A percentile compares a stretch with the other conserved stretches of the same genome.
Conservation (phyloP, 345 rosid species). For the Garcia nutans region DNA sequence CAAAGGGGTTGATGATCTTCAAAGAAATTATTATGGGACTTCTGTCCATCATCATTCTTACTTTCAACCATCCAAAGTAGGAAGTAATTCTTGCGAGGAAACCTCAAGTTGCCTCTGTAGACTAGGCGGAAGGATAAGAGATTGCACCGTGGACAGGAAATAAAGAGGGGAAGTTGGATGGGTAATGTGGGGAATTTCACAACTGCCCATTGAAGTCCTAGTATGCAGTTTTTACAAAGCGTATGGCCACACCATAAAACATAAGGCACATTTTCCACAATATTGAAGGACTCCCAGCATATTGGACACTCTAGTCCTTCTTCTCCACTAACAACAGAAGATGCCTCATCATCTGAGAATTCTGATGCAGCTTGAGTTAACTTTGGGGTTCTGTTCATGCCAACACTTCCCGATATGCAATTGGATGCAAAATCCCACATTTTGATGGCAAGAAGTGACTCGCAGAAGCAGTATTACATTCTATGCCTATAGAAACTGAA, state of each 20-base stretch:
- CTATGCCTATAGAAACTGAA: neutral
- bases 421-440: constrained; percentile 34
- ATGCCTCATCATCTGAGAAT: constrained; percentile 75
- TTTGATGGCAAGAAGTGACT: constrained; percentile 4
- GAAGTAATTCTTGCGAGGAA: constrained; percentile 89
- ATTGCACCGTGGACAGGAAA: constrained; percentile 96
- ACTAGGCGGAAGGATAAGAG: constrained; percentile 78
- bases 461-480: constrained; percentile 12
- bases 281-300: constrained; percentile 90
- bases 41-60: constrained; percentile 67
- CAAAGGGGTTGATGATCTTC: constrained; percentile 34
- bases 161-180: constrained; percentile 87
- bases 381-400: constrained; percentile 31
- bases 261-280: constrained; percentile 89
- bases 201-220: constrained; percentile 84
- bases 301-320: constrained; percentile 91
- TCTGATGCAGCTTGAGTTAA: constrained; percentile 45
- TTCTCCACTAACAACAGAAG: constrained; percentile 48
- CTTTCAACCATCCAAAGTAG: constrained; percentile 98
- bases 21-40: constrained; percentile 32
- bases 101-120: constrained; percentile 68
- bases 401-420: constrained; percentile 25
- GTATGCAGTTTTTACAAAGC: constrained; percentile 83
- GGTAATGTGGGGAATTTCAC: constrained; percentile 83
- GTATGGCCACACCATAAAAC: constrained; percentile 98